These are phyloP conservation scores for Pseudogymnoascus sp. DNA, from an alignment of 2,329 filamentous ascomycete genomes.

Conservation along the genomic window DNA sequence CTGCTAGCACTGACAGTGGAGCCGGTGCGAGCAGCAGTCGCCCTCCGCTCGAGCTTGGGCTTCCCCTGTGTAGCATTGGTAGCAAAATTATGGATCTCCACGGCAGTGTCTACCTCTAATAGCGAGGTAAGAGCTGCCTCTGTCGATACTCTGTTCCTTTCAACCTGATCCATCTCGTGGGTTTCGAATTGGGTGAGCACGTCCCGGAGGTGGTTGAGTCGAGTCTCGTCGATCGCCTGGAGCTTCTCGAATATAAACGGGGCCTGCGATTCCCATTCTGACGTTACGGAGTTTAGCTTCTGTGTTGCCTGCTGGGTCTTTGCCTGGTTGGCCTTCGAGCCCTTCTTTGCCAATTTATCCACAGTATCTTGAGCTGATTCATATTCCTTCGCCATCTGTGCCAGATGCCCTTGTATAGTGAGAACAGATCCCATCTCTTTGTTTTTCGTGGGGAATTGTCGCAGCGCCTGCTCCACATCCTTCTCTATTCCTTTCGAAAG, in stretches of 20 bases:
- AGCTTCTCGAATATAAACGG: conserved; percentile 92
- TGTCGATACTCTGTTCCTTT: conserved; percentile 65
- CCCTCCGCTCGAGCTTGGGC: conserved; percentile 27
- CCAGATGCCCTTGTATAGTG: conserved; percentile 74
- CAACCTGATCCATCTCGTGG: conserved; percentile 80
- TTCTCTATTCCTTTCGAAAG: conserved; percentile 77
- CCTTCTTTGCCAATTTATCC: conserved; percentile 79
- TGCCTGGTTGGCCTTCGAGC: conserved; percentile 64
- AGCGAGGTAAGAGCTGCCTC: conserved; percentile 76
- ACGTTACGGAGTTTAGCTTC: conserved; percentile 68
- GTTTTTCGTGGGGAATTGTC: conserved; percentile 65
- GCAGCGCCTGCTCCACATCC: conserved; percentile 80
- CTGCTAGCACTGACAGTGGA: conserved; percentile 12
- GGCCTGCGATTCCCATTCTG: conserved; percentile 90
- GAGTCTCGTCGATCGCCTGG: conserved; percentile 82
- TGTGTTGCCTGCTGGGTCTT: conserved; percentile 71
- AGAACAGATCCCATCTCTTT: conserved; percentile 73
- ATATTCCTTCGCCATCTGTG: conserved; percentile 74
- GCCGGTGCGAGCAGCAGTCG: conserved; percentile 23
- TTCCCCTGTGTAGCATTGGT: conserved; percentile 35
- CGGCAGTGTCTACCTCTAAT: conserved; percentile 77
- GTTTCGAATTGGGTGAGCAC: conserved; percentile 89
- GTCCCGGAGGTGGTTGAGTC: conserved; percentile 85
- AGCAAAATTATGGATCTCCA: conserved; percentile 75
- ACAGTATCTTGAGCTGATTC: conserved; percentile 77